Conservation (phyloP, 23 red algal genomes). For the Gracilaria gracilis region DNA sequence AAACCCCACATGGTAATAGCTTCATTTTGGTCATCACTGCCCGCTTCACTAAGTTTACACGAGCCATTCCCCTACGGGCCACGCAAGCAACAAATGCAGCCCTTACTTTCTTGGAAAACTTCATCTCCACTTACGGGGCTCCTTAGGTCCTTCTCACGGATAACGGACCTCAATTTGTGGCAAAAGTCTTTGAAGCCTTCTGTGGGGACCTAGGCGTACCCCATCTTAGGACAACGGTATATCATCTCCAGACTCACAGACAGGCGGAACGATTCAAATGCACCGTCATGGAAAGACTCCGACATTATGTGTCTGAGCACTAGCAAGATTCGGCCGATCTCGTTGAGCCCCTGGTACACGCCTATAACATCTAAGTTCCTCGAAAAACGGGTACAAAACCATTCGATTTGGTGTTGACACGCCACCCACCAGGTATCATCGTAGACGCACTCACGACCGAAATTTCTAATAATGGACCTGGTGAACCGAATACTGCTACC, state of each 20-base stretch:
- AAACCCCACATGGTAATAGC: too few relatives aligned
- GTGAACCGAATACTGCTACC: not conserved
- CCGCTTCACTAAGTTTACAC: too few relatives aligned
- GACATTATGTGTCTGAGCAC: conserved; percentile 32
- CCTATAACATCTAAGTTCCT: conserved; percentile 19
- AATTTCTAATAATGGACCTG: too few relatives aligned
- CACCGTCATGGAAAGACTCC: not conserved
- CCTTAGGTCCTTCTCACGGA: not conserved
- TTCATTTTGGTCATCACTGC: too few relatives aligned
- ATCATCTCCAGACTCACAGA: conserved; percentile 28
- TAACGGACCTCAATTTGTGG: conserved; percentile 26
- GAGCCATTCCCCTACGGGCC: too few relatives aligned
- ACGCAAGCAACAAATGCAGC: too few relatives aligned
- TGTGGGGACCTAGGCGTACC: conserved; percentile 16
- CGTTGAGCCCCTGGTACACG: not conserved
- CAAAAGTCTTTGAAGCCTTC: conserved; percentile 20
- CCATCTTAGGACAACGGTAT: not conserved
- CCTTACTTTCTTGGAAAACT: too few relatives aligned
- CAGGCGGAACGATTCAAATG: conserved; percentile 4
- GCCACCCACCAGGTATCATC: conserved; percentile 12
- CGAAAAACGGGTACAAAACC: conserved; percentile 14
- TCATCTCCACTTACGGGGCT: too few relatives aligned
- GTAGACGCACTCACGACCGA: not conserved
- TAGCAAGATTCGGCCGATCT: conserved; percentile 19
- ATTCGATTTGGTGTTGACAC: conserved; percentile 30